These are phyloP conservation scores for Colletotrichum sp. DNA, from an alignment of 2,329 filamentous ascomycete species.

Conservation along the genomic window DNA sequence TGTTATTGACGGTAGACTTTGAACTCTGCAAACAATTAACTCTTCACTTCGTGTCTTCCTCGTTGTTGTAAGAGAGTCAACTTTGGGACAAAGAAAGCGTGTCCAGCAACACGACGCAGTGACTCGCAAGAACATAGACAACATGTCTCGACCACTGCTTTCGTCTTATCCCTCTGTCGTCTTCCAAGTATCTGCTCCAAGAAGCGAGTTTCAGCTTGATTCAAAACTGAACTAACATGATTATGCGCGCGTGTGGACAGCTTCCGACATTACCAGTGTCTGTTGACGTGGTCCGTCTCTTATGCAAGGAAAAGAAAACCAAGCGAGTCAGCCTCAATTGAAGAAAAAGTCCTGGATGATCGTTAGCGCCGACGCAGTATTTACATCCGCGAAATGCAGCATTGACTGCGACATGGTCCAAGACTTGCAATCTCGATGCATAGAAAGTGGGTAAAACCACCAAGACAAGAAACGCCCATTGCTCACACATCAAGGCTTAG, in stretches of 20 bases:
- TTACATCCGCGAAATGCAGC: neutral
- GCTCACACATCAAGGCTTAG: neutral
- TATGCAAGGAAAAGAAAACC: no score
- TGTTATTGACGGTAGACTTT: no score
- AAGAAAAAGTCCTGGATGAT: neutral
- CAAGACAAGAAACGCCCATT: neutral
- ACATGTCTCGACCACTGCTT: fast-evolving
- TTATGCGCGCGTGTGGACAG: neutral
- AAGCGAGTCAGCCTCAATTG: no score
- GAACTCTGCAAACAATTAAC: no score
- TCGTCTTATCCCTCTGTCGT: neutral
- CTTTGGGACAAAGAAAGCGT: neutral
- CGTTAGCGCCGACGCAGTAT: neutral
- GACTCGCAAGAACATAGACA: neutral
- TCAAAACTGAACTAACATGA: neutral
- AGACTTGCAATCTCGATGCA: neutral
- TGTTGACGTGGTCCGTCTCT: no score
- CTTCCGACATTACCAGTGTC: neutral
- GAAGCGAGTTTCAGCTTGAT: neutral
- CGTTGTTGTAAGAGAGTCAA: no score
- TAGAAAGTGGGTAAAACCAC: neutral
- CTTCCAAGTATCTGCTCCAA: neutral
- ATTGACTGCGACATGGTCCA: neutral
- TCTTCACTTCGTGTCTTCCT: no score
- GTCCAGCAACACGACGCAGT: neutral